Base-by-base conservation (phyloP, 208 protist genomes). In the Acanthamoeba polyphaga region DNA sequence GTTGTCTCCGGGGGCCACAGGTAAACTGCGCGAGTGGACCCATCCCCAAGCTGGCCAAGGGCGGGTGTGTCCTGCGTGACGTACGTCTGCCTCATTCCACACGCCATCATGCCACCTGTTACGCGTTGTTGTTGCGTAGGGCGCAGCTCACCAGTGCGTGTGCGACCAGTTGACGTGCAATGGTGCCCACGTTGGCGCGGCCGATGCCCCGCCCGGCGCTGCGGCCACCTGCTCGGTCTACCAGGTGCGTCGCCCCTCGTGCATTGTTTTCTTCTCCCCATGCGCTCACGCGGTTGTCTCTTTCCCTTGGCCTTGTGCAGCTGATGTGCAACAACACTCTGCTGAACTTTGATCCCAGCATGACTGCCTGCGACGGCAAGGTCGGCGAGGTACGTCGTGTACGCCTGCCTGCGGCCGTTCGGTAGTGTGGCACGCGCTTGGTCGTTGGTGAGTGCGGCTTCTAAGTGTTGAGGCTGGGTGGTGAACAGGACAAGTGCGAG, bases 181-280 rank as follows among this genome's bases (percentile, higher is more conserved):
- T 10, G 76, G 76, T 8, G n/a, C 10, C 22, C 10, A 34, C 8
- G 76, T 85, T 7, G 55, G 76, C 38, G 76, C 76, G 15, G 76
- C 13, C 38, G 43, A 51, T 5, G 76, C 76, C 15, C 43, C 34
- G 15, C 46, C 76, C 43, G 76, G 76, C 27, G 76, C 76, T 27
- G 76, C 76, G 24, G 76, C 76, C 22, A 58, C 76, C 8, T 85
- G 76, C 76, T 85, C 76, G 7, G 76, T 85, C 46, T 85, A 85
- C 49, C 43, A 85, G 76, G 76, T 85, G 4, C 29, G 43, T 24
- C n/a, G 34, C 10, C 15, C 17, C 3, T 49, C 13, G 9, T 8
- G 17, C 68, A 2, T 76, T 9, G 7, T 43, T n/a, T 43, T 43
- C 34, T 34, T 19, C 4, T 2, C 29, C 29, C 10, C 64, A 24